Evolutionary conservation across 495 filamentous ascomycete species (phyloP), one percentile per base, ranked within the genome.

Genomic region (Oleoguttula mirabilis): DNA sequence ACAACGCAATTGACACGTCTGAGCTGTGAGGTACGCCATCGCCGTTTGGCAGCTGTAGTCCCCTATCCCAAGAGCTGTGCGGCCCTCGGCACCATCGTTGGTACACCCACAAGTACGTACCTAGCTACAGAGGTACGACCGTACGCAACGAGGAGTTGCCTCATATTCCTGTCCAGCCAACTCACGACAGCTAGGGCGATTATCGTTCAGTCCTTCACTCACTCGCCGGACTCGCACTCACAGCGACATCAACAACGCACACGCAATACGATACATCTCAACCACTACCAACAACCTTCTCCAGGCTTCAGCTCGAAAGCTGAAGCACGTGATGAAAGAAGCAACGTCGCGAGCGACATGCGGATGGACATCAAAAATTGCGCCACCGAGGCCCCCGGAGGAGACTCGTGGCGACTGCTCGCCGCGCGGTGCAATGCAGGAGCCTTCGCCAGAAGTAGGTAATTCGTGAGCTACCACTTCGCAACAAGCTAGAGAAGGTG

Each of bases 391-490:
- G 54, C 39, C 54, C 53, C 55, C 55, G 55, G 51, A 58, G 55
- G 53, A 55, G 39, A 56, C 46, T 56, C 48, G 45, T 36, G 40
- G 34, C 28, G 36, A 32, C 21, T 38, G 40, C 34, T 41, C 56
- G 38, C 51, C 54, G 54, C 56, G 56, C 47, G 46, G 56, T 59
- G 56, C 56, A 57, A 59, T 59, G 56, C 54, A 59, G 51, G 56
- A 51, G 41, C 10, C 2, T 34, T 36, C 23, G 10, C 7, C 43
- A 25, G 34, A 40, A 32, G 34, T 30, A 32, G 40, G 43, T 16
- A 24, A 46, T 46, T 39, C 43, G 36, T 46, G 43, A 46, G 43
- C 43, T 24, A 16, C 43, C 36, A 21, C 22, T 34, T 39, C 43
- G 12, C 36, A 36, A 36, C 41, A 45, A 45, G 41, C 32, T 39